Base-by-base conservation (phyloP, 1,139 yeast genomes). In the Taphrina pruni region DNA sequence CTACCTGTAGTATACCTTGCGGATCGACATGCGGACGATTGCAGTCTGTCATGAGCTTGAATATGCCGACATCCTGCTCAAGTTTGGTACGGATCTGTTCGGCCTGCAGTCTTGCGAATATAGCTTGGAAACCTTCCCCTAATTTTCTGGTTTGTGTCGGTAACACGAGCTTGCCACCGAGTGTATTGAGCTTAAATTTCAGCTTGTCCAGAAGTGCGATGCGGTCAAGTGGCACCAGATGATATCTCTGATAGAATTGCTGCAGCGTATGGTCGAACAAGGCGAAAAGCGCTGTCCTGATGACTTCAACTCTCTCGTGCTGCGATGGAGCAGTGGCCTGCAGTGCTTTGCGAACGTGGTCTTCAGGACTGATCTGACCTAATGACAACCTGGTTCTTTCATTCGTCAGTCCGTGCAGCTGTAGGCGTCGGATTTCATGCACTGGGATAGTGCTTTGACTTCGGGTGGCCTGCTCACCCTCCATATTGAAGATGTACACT, bases 281-380 rank as follows among this genome's bases (percentile, higher is more conserved):
- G 21, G 58, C 58, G 14, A 20, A 9, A 1, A 54, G 21, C 11
- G 58, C 35, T 35, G n/a, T 38, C 12, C 38, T 6, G 55, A 50
- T 12, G 8, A 11, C 20, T 6, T 26, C 38, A 12, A 50, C 5
- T 32, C 35, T 21, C 12, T 50, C 55, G 9, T 21, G 7, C 3
- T 21, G 35, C 17, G 55, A 26, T 11, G 35, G 7, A 11, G 55
- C 55, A 9, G 38, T 26, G 38, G 38, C 36, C 20, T 50, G 55
- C 36, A 54, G 26, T 11, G 43, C 58, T 8, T 36, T 54, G 12
- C 32, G 35, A 1, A 38, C 43, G 17, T 35, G 43, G 17, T 54
- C 58, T 35, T 54, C 58, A 12, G 58, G 58, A 14, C 21, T 54
- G 8, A 54, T 54, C 14, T 54, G 58, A n/a, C 58, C 58, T 4